phyloP scores from a whole-genome alignment of 805 yeast species.

The Saturnispora saitoi region DNA sequence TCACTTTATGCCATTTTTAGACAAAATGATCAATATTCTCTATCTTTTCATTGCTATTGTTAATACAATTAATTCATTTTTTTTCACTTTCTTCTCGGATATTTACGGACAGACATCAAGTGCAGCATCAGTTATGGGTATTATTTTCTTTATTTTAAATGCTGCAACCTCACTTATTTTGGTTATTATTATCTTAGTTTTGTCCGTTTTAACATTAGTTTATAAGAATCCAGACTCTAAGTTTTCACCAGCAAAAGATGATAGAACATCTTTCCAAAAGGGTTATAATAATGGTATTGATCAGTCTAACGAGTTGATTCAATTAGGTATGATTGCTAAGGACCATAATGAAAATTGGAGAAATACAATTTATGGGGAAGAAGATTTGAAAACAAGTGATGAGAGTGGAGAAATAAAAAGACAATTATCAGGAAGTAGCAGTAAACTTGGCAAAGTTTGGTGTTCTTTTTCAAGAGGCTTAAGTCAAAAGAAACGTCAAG shows the following conservation, averaged over 20 bases:
- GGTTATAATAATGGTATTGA: conserved; percentile 5
- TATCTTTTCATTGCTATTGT: conserved; percentile 68
- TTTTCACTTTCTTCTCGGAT: conserved; percentile 79
- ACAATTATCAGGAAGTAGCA: conserved; percentile 2
- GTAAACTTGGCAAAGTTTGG: conserved; percentile 7
- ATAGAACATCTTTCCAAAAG: conserved; percentile 80
- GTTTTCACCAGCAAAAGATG: conserved; percentile 84
- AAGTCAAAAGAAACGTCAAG: neutral
- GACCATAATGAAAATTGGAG: conserved; percentile 76
- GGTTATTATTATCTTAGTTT: conserved; percentile 60
- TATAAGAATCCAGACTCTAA: conserved; percentile 85
- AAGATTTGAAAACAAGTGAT: neutral
- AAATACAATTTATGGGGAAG: conserved; percentile 45
- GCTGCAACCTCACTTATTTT: conserved; percentile 80
- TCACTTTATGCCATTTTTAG: conserved; percentile 65
- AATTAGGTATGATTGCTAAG: conserved; percentile 74
- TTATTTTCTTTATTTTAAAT: conserved; percentile 80
- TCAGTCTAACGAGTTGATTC: conserved; percentile 44
- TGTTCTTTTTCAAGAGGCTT: conserved; percentile 5
- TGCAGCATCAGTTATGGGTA: conserved; percentile 83
- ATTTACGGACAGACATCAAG: conserved; percentile 72
- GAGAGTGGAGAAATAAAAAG: neutral
- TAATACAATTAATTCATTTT: conserved; percentile 67
- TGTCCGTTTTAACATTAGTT: conserved; percentile 51
- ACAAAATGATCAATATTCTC: conserved; percentile 71